A percentile compares a stretch with the other conserved stretches of the same genome.
Conservation (phyloP, 441 rosid genomes). For the Gossypium gossypioides region DNA sequence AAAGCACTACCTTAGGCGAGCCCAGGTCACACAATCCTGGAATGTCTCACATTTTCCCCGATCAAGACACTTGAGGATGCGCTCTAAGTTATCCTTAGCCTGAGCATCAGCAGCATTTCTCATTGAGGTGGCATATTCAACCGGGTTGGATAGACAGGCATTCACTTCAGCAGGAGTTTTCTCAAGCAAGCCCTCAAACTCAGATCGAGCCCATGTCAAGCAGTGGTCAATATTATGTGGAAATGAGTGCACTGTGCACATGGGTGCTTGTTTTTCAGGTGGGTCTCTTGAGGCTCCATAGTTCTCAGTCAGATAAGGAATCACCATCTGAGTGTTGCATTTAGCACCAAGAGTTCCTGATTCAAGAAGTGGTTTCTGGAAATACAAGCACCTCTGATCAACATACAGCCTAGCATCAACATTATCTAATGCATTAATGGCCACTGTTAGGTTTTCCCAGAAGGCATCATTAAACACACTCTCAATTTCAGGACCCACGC, state of each 20-base stretch:
- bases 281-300: constrained; percentile 95
- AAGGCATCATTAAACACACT: constrained; percentile 70
- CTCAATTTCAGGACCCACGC: constrained; percentile 76
- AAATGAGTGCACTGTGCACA: constrained; percentile 94
- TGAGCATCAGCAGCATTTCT: constrained; percentile 88
- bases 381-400: constrained; percentile 60
- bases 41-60: constrained; percentile 42
- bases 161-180: constrained; percentile 87
- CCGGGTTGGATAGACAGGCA: constrained; percentile 62
- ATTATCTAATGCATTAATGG: constrained; percentile 77
- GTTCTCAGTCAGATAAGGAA: constrained; percentile 88
- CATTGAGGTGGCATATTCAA: constrained; percentile 57
- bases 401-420: constrained; percentile 88
- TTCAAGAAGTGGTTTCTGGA: too few relatives aligned
- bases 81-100: constrained; percentile 75
- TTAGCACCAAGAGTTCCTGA: constrained; percentile 53
- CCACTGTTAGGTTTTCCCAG: constrained; percentile 71
- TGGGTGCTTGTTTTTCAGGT: constrained; percentile 95
- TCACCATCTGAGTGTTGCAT: constrained; percentile 96
- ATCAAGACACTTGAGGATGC: constrained; percentile 73
- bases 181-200: constrained; percentile 90
- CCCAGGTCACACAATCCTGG: constrained; percentile 55
- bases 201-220: constrained; percentile 95
- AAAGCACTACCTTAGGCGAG: constrained; percentile 54
- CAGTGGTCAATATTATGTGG: constrained; percentile 33